Conservation (phyloP, 306 rosid genomes). For the Clitoria ternatea region DNA sequence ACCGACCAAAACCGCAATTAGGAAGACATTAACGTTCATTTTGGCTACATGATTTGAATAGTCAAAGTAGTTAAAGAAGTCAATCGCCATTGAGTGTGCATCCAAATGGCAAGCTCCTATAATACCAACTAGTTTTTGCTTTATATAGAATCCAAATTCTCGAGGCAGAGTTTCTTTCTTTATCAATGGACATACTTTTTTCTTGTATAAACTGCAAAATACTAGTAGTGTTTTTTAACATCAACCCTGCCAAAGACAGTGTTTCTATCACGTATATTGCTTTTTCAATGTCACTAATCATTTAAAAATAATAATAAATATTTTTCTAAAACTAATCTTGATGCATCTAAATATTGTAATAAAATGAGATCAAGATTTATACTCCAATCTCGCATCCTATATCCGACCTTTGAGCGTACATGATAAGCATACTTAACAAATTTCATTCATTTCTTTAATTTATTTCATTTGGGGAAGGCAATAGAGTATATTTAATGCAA, state of each 20-base stretch:
- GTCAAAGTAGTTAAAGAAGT: slow-evolving; percentile 10
- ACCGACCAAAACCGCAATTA: background rate
- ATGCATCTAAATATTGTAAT: background rate
- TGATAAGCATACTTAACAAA: no score
- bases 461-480: slow-evolving; percentile 15
- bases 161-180: background rate
- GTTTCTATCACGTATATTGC: background rate
- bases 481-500: no score
- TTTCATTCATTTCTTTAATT: background rate
- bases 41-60: background rate
- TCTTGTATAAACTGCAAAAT: slow-evolving; percentile 27
- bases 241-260: background rate
- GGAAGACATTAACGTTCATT: background rate
- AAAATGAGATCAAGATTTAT: background rate
- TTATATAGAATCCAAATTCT: slow-evolving; percentile 12
- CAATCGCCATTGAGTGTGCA: background rate
- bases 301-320: slow-evolving; percentile 16
- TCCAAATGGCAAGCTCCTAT: slow-evolving; percentile 15
- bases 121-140: slow-evolving; percentile 18
- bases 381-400: background rate
- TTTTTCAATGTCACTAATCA: slow-evolving; percentile 34
- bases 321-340: no score
- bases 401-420: background rate
- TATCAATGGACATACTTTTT: background rate
- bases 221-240: background rate